Conservation (phyloP, 345 rosid genomes). For the Angophora floribunda region DNA sequence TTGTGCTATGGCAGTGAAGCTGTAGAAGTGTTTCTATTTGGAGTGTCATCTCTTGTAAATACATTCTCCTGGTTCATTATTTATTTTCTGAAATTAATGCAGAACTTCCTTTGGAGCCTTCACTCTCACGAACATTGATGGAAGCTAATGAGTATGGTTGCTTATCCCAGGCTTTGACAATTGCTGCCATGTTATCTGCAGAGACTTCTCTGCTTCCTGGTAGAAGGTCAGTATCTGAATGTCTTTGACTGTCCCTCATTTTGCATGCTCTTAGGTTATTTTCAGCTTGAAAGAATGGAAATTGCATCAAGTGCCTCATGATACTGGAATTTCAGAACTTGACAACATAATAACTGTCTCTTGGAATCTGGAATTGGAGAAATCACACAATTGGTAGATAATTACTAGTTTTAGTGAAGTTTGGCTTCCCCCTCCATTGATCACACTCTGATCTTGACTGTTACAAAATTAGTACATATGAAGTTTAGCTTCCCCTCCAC, state of each 20-base stretch:
- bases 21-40: not conserved
- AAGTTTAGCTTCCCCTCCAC: not conserved
- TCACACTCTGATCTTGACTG: not conserved
- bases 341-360: not conserved
- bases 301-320: not conserved
- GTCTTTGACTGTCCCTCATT: not conserved
- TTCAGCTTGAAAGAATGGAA: not conserved
- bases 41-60: not conserved
- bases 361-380: not conserved
- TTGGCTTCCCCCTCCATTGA: not conserved
- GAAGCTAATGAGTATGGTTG: constrained; percentile 83
- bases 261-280: not conserved
- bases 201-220: constrained; percentile 78
- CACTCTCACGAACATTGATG: constrained; percentile 84
- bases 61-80: not conserved
- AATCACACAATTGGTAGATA: not conserved
- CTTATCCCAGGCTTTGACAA: constrained; percentile 88
- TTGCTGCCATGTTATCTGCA: constrained; percentile 92
- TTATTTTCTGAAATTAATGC: constrained; percentile 15
- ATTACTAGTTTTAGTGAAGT: not conserved
- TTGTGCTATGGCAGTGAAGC: not conserved
- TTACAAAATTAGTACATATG: not conserved
- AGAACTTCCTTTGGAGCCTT: constrained; percentile 97
- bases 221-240: constrained; percentile 33
- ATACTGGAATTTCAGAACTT: not conserved